Percentiles rank a stretch among this genome's conserved stretches.
Conservation (phyloP, 2,329 filamentous ascomycete genomes). For the Exophiala dermatitidis region DNA sequence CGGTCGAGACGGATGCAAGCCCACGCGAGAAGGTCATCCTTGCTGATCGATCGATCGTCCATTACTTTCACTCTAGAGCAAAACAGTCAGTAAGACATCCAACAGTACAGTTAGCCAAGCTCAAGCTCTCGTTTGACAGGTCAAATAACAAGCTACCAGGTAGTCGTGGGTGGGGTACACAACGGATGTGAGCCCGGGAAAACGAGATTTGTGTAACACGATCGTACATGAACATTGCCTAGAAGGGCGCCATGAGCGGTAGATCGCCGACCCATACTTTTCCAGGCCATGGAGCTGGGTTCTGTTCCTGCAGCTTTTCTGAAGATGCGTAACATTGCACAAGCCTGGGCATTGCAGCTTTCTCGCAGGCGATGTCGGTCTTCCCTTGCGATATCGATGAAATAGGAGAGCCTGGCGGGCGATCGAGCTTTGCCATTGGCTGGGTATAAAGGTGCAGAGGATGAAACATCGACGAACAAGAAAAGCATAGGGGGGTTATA, state of each 20-base stretch:
- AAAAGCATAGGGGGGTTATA: not conserved
- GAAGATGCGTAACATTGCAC: constrained; percentile 5
- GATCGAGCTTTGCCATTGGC: too few relatives aligned
- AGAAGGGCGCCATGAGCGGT: not conserved
- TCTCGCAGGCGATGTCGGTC: not conserved
- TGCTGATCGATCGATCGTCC: constrained; percentile 67
- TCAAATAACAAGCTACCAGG: constrained; percentile 4
- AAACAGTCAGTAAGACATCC: constrained; percentile 8
- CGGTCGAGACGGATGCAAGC: constrained; percentile 79
- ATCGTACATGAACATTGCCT: constrained; percentile 12
- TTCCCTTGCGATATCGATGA: too few relatives aligned
- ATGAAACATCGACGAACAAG: not conserved
- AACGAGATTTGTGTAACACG: constrained; percentile 15
- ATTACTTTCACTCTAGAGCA: constrained; percentile 66
- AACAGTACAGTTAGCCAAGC: not conserved
- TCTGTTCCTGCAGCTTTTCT: not conserved
- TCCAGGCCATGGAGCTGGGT: not conserved
- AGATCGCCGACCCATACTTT: not conserved
- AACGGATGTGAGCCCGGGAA: not conserved
- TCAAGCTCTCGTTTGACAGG: constrained; percentile 9
- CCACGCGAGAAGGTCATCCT: constrained; percentile 78
- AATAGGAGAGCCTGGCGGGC: too few relatives aligned
- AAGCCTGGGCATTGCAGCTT: not conserved
- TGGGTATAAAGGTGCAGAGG: too few relatives aligned
- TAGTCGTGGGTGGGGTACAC: not conserved